These are phyloP conservation scores for Rutstroemia sp. DNA, from an alignment of 2,329 filamentous ascomycete genomes.

Conservation along the genomic window DNA sequence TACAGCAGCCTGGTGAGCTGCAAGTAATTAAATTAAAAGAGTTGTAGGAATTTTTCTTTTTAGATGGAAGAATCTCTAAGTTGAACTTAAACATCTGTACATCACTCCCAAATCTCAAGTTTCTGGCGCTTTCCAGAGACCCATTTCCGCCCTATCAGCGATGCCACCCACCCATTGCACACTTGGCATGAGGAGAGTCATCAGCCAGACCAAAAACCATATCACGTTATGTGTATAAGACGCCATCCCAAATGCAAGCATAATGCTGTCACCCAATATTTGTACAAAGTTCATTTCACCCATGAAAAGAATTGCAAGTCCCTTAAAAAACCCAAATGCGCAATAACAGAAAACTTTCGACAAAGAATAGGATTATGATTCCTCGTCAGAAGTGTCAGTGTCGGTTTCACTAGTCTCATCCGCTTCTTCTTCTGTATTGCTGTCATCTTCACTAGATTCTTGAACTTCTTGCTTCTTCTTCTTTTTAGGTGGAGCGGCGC, in stretches of 20 bases:
- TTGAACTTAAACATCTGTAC: too few relatives aligned
- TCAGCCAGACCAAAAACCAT: slow-evolving; percentile 5
- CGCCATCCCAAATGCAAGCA: slow-evolving; percentile 8
- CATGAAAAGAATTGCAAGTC: slow-evolving; percentile 4
- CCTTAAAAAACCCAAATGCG: slow-evolving; percentile 1
- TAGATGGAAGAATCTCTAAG: too few relatives aligned
- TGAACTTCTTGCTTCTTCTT: slow-evolving; percentile 50
- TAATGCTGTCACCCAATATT: background rate
- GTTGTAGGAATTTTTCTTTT: too few relatives aligned
- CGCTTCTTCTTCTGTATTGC: slow-evolving; percentile 63
- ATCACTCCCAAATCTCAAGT: too few relatives aligned
- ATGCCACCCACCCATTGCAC: too few relatives aligned
- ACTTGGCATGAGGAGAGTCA: too few relatives aligned
- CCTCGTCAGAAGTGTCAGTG: slow-evolving; percentile 40
- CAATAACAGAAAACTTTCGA: background rate
- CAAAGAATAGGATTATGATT: slow-evolving; percentile 5
- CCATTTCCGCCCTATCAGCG: too few relatives aligned
- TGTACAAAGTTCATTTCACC: slow-evolving; percentile 3
- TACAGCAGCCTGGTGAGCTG: too few relatives aligned
- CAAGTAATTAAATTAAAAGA: too few relatives aligned
- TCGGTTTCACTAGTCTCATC: slow-evolving; percentile 62
- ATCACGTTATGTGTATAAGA: slow-evolving; percentile 4
- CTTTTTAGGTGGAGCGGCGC: slow-evolving; percentile 49
- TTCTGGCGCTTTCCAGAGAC: too few relatives aligned
- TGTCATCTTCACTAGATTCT: slow-evolving; percentile 67